phyloP scores from a whole-genome alignment of 2,329 filamentous ascomycete genomes.

The Clarireedia monteithiana region DNA sequence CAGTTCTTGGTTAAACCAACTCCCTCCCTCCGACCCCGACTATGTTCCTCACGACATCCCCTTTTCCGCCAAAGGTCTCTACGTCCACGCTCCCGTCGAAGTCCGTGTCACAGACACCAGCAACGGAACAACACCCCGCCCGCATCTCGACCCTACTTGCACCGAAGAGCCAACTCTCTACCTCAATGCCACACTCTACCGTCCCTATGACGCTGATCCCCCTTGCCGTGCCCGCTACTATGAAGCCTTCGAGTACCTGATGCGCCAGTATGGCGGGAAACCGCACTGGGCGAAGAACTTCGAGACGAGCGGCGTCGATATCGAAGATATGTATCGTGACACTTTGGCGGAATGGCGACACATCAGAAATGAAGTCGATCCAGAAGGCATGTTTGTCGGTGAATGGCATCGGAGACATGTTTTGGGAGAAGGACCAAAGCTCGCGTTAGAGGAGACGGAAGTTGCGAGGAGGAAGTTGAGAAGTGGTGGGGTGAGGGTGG shows the following conservation, averaged over 20 bases:
- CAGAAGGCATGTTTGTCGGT: conserved; percentile 80
- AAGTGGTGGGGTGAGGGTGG: conserved; percentile 22
- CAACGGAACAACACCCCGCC: conserved; percentile 36
- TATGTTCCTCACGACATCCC: conserved; percentile 65
- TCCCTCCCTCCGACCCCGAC: conserved; percentile 52
- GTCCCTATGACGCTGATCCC: conserved; percentile 71
- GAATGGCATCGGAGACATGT: conserved; percentile 79
- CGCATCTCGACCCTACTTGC: conserved; percentile 66
- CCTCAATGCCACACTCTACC: conserved; percentile 83
- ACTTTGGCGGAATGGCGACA: conserved; percentile 58
- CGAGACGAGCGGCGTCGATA: conserved; percentile 48
- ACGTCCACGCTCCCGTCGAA: conserved; percentile 84
- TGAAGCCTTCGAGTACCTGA: conserved; percentile 82
- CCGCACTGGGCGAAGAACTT: conserved; percentile 97
- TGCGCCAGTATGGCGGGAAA: conserved; percentile 73
- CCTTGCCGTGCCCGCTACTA: conserved; percentile 74
- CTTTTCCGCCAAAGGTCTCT: conserved; percentile 70
- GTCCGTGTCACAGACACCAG: conserved; percentile 75
- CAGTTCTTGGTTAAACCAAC: conserved; percentile 71
- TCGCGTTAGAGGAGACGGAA: conserved; percentile 26
- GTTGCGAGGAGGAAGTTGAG: conserved; percentile 16
- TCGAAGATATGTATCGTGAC: conserved; percentile 62
- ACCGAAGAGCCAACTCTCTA: conserved; percentile 69
- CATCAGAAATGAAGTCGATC: conserved; percentile 64
- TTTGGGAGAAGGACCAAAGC: conserved; percentile 30